Base-by-base conservation (phyloP, 1,139 yeast genomes). In the Eremothecium gossypii region DNA sequence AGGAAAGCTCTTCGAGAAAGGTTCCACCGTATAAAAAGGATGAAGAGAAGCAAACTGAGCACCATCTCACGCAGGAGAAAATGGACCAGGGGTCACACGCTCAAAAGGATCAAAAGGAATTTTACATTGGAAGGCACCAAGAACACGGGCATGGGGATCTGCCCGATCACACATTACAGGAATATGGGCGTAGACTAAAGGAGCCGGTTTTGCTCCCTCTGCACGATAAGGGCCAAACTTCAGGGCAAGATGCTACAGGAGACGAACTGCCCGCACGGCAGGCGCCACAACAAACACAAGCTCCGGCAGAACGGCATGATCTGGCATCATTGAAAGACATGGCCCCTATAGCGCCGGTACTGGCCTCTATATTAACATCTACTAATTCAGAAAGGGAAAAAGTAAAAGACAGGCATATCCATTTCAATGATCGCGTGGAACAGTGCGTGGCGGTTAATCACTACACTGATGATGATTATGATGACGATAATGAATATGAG, bases 401-500 rank as follows among this genome's bases (percentile, higher is more conserved):
- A 64, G 36, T 41, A 28, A 52, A 46, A 29, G 47, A 49, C 38
- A 56, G 91, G 48, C 91, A 74, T 51, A 87, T 89, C 45, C 97
- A 87, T 64, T 91, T 91, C 65, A 89, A 83, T 58, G 94, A 86
- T 57, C 77, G 87, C 45, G 98, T 91, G 26, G 89, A 84, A 59
- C 97, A 91, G 64, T 89, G 97, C 61, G 77, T 83, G 46, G 86
- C 94, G 0, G 60, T 85, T 13, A 77, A 78, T 47, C 57, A 63
- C 11, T 58, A 64, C 8, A 70, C 66, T 39, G 66, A 68, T 36
- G 73, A 47, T 30, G 45, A 68, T 26, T 63, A 58, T 35, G 64
- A 57, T 30, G 60, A 58, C 29, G 32, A 35, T 26, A 59, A 58
- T 36, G 47, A 55, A 27, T 59, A 51, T 32, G 50, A 46, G 11